Percentiles rank a stretch among this genome's conserved stretches.
Conservation (phyloP, 306 rosid genomes). For the Rosa chinensis region DNA sequence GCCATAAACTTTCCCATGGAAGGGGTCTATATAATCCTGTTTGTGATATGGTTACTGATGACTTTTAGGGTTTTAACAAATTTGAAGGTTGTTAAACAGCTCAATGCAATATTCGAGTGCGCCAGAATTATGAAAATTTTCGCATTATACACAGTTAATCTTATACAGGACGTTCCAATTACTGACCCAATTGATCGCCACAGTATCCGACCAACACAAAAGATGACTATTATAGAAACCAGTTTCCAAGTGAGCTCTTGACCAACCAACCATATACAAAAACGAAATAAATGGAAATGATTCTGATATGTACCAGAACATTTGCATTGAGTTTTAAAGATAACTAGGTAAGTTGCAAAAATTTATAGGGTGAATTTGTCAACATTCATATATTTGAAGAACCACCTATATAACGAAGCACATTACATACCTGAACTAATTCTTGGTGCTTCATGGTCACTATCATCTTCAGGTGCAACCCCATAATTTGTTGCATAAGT, state of each 20-base stretch:
- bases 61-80: not conserved
- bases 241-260: constrained; percentile 3
- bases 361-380: not conserved
- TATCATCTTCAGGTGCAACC: constrained; percentile 38
- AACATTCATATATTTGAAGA: constrained; percentile 25
- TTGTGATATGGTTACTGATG: not conserved
- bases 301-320: not conserved
- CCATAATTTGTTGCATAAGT: constrained; percentile 31
- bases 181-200: not conserved
- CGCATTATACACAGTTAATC: not conserved
- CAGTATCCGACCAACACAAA: not conserved
- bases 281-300: not conserved
- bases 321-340: not conserved
- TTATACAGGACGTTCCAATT: not conserved
- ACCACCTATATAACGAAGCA: constrained; percentile 15
- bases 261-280: not conserved
- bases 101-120: not conserved
- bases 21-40: not conserved
- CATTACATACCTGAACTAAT: constrained; percentile 50
- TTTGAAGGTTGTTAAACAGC: not conserved
- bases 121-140: not conserved
- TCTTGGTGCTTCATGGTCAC: constrained; percentile 32
- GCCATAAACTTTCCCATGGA: too few relatives aligned
- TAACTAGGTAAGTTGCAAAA: not conserved
- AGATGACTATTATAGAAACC: not conserved